Percentiles rank a stretch among this genome's conserved stretches.
These are phyloP conservation scores for Geranium brycei DNA, from an alignment of 345 rosid genomes.

Conservation along the genomic window DNA sequence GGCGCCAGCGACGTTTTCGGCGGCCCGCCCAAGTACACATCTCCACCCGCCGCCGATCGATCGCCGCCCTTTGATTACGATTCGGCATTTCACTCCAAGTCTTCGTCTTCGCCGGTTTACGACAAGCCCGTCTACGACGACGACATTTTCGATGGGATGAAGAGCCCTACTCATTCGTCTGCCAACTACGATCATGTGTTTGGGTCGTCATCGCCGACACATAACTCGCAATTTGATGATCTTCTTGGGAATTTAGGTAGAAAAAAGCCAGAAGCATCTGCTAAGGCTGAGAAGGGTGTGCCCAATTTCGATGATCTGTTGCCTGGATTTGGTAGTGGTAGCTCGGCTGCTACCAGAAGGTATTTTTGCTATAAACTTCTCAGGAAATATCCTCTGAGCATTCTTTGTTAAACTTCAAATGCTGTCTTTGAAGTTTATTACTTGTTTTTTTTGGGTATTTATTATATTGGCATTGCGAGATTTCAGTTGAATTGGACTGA, in stretches of 20 bases:
- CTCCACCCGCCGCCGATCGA: background rate
- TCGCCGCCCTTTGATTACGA: conserved; percentile 19
- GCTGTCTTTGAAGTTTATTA: background rate
- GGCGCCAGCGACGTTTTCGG: background rate
- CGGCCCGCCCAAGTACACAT: background rate
- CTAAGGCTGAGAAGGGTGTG: conserved; percentile 14
- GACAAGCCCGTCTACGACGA: conserved; percentile 41
- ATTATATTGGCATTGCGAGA: too few species aligned
- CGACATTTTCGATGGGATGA: conserved; percentile 33
- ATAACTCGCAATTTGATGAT: conserved; percentile 24
- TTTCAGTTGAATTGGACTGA: background rate
- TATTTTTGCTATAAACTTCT: background rate
- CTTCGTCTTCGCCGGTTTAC: conserved; percentile 21
- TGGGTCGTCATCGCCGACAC: conserved; percentile 13
- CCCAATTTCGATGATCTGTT: conserved; percentile 31
- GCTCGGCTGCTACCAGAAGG: conserved; percentile 15
- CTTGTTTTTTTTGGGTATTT: too few species aligned
- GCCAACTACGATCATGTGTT: conserved; percentile 22
- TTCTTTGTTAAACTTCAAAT: background rate
- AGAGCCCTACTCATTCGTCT: conserved; percentile 16
- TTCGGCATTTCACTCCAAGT: conserved; percentile 18
- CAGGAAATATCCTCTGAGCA: background rate
- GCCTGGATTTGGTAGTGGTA: conserved; percentile 34
- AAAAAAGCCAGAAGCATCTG: conserved; percentile 13
- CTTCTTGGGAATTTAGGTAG: conserved; percentile 24